These are phyloP conservation scores for Alisma plantagoaquatica DNA, from an alignment of 106 monocot genomes.

Conservation along the genomic window DNA sequence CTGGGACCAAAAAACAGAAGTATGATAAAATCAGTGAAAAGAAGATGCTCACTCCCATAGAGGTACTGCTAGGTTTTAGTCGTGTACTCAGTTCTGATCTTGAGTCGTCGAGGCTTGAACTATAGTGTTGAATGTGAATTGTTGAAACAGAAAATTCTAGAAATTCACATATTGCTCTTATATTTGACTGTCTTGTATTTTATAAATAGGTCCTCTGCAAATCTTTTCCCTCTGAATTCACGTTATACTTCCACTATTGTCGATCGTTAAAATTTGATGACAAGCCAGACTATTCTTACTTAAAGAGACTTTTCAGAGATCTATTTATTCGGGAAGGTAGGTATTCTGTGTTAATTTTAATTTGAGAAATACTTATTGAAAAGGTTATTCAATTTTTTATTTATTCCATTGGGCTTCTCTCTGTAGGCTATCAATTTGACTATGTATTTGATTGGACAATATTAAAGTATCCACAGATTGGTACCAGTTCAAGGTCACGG, in stretches of 20 bases:
- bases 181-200: background rate
- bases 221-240: slow-evolving; percentile 58
- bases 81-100: too few species aligned
- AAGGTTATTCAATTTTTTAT: too few species aligned
- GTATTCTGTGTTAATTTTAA: too few species aligned
- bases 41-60: slow-evolving; percentile 86
- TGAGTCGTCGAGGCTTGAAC: too few species aligned
- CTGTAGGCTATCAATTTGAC: slow-evolving; percentile 61
- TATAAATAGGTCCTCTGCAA: slow-evolving; percentile 51
- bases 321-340: slow-evolving; percentile 75
- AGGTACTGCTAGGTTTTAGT: too few species aligned
- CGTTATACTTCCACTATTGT: slow-evolving; percentile 72
- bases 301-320: slow-evolving; percentile 74
- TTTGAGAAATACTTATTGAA: too few species aligned
- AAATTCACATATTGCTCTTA: too few species aligned
- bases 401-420: too few species aligned
- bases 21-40: slow-evolving; percentile 95
- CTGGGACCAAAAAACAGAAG: slow-evolving; percentile 91
- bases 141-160: too few species aligned
- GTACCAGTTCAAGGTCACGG: slow-evolving; percentile 22
- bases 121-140: too few species aligned
- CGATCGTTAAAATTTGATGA: slow-evolving; percentile 67
- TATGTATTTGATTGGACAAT: slow-evolving; percentile 82
- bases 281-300: slow-evolving; percentile 71
- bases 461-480: slow-evolving; percentile 54